phyloP scores from a whole-genome alignment of 179 eudicot genomes.

The Carnegiea gigantea region DNA sequence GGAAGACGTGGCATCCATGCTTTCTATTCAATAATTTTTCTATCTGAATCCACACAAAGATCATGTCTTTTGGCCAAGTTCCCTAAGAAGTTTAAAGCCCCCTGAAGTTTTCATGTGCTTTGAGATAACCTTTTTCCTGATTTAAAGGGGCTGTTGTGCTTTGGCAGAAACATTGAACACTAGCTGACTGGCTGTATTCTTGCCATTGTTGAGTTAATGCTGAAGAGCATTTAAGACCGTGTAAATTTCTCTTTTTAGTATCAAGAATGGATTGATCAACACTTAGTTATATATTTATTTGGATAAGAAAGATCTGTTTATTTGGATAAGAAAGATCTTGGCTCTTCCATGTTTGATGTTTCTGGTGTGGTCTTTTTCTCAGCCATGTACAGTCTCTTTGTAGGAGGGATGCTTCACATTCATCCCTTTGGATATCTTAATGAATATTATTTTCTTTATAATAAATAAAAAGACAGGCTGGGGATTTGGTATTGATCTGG shows the following conservation, averaged over 20 bases:
- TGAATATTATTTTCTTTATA: too few species aligned
- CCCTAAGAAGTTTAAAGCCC: neutral
- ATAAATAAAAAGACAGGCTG: too few species aligned
- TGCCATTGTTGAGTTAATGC: neutral
- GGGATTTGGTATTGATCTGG: too few species aligned
- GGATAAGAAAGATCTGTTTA: too few species aligned
- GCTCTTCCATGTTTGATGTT: too few species aligned
- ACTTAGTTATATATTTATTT: neutral
- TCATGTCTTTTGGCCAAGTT: neutral
- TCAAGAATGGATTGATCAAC: neutral
- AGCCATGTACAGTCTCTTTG: too few species aligned
- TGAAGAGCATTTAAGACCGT: neutral
- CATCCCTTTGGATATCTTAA: too few species aligned
- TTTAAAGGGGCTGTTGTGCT: neutral
- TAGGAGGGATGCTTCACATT: too few species aligned
- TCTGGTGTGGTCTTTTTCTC: too few species aligned
- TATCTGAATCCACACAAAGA: neutral
- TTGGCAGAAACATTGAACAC: neutral
- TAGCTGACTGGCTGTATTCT: too few species aligned
- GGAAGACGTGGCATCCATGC: neutral
- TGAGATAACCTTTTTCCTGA: neutral
- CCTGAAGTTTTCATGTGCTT: neutral
- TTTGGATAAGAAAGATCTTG: too few species aligned
- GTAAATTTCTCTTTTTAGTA: neutral
- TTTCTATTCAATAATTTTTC: neutral